Evolutionary conservation across 139 green algal species (phyloP).

Genomic region (Haematococcus lacustris): DNA sequence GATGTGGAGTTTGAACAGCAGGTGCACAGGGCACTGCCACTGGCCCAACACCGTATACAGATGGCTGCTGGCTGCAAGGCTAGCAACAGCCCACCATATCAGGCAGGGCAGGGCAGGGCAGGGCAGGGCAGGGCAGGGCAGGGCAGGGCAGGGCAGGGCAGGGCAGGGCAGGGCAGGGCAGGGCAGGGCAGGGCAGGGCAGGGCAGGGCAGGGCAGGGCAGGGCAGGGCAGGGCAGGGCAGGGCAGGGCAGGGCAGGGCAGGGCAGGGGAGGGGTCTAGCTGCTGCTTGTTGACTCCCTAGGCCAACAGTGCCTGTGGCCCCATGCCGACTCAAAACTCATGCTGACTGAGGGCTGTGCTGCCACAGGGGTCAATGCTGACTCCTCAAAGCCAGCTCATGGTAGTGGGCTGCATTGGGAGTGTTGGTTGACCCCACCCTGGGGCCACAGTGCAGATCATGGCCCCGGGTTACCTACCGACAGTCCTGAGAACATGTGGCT

Average conservation of each 20-base stretch:
- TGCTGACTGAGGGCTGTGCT: not conserved
- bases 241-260: conserved; percentile 1
- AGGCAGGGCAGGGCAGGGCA: conserved; percentile 9
- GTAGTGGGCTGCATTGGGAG: not conserved
- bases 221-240: conserved; percentile 10
- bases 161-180: conserved; percentile 10
- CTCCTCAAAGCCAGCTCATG: not conserved
- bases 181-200: conserved; percentile 8
- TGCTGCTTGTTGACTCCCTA: not conserved
- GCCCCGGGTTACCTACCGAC: conserved; percentile 19
- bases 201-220: conserved; percentile 7
- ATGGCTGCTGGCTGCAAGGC: conserved; percentile 1
- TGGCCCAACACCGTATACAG: not conserved
- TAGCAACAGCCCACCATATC: not conserved
- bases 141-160: conserved; percentile 10
- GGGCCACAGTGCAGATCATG: not conserved
- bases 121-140: conserved; percentile 8
- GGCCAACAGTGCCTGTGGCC: not conserved
- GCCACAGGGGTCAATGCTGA: not conserved
- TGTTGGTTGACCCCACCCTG: not conserved
- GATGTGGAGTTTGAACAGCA: not conserved
- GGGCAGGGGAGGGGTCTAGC: not conserved
- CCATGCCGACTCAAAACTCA: not conserved
- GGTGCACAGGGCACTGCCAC: not conserved
- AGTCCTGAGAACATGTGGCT: conserved; percentile 41